Conservation (phyloP, 192 early-diverging fungal genomes). For the Linnemannia hyalina region DNA sequence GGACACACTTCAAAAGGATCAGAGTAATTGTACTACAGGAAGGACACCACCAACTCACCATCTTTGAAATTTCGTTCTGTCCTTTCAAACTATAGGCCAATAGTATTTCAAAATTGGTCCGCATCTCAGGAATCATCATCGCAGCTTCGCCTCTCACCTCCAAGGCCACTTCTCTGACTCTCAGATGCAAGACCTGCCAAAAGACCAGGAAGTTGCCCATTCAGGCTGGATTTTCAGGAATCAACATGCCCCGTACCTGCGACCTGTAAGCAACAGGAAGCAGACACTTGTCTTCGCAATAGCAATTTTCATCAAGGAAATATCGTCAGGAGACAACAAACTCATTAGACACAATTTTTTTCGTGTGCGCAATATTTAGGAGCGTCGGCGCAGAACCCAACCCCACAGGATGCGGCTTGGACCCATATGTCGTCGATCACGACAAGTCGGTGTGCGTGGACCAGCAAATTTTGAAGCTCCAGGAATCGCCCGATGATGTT, state of each 20-base stretch:
- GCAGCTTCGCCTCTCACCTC: slow-evolving; percentile 88
- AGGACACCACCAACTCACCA: not conserved
- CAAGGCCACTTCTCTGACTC: slow-evolving; percentile 89
- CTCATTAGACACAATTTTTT: not conserved
- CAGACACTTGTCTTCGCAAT: slow-evolving; percentile 48
- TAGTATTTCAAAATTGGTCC: slow-evolving; percentile 93
- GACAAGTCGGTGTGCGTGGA: slow-evolving; percentile 98
- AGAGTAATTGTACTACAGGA: not conserved
- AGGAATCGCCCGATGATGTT: slow-evolving; percentile 97
- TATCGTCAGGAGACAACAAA: not conserved
- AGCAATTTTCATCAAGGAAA: too few relatives aligned
- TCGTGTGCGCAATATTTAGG: slow-evolving; percentile 1
- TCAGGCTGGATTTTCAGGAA: slow-evolving; percentile 84
- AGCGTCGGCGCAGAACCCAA: slow-evolving; percentile 49
- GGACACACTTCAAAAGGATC: not conserved
- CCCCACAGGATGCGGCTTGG: slow-evolving; percentile 80
- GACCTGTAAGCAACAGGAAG: slow-evolving; percentile 72
- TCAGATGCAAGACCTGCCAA: slow-evolving; percentile 92
- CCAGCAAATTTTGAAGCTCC: slow-evolving; percentile 96
- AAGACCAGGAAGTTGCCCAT: slow-evolving; percentile 86
- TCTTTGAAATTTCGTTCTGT: not conserved
- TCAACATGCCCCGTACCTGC: slow-evolving; percentile 90
- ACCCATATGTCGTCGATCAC: slow-evolving; percentile 94
- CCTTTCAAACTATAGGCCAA: slow-evolving; percentile 63
- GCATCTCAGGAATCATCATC: slow-evolving; percentile 96